Evolutionary conservation across 208 protist genomes (phyloP).

Genomic region (Leishmania martiniquensis): DNA sequence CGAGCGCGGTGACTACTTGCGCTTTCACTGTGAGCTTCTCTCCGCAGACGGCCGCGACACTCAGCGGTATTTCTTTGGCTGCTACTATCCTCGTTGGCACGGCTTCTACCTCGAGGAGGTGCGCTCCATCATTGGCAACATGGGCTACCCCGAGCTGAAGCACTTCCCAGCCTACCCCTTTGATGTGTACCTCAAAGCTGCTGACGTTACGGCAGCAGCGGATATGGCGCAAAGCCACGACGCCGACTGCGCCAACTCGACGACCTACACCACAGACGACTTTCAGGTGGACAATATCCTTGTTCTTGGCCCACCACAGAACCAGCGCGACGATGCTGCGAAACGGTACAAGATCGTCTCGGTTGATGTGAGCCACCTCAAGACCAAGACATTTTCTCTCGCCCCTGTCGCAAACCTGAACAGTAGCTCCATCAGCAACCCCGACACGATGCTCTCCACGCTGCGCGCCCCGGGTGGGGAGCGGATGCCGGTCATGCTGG

Average conservation of each 20-base stretch:
- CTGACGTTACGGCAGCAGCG: not conserved
- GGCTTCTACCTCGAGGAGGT: constrained; percentile 92
- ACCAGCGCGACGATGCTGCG: constrained; percentile 79
- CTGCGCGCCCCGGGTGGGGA: constrained; percentile 26
- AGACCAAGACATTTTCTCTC: constrained; percentile 41
- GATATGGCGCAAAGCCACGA: constrained; percentile 31
- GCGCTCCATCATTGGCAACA: constrained; percentile 75
- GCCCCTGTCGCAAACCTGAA: constrained; percentile 30
- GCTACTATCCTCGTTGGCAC: constrained; percentile 91
- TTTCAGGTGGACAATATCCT: constrained; percentile 79
- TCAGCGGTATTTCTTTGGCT: constrained; percentile 89
- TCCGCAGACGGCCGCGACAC: constrained; percentile 68
- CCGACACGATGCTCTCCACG: constrained; percentile 52
- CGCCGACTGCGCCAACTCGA: constrained; percentile 29
- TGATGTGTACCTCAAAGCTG: constrained; percentile 71
- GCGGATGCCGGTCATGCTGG: constrained; percentile 48
- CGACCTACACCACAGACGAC: constrained; percentile 83
- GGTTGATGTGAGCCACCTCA: constrained; percentile 71
- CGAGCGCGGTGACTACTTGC: constrained; percentile 78
- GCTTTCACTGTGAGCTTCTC: constrained; percentile 84
- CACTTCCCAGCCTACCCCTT: constrained; percentile 85
- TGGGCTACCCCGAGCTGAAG: constrained; percentile 71
- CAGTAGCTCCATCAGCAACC: constrained; percentile 34
- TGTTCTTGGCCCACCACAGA: constrained; percentile 69
- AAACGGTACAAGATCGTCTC: constrained; percentile 87